Conservation (phyloP, 345 rosid species). For the Noccaea caerulescens region DNA sequence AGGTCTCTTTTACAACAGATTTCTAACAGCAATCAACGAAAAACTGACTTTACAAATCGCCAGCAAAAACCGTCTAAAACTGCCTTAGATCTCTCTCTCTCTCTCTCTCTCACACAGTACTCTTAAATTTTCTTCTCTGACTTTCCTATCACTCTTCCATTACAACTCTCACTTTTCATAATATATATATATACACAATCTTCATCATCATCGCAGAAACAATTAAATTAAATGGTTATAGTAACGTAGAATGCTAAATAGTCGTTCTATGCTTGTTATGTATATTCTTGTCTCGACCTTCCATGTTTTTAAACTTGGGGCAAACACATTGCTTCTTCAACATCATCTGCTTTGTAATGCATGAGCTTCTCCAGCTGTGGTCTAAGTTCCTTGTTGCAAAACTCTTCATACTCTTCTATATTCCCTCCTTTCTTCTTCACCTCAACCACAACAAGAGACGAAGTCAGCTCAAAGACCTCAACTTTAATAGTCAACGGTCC, state of each 20-base stretch:
- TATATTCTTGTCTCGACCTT: conserved; percentile 42
- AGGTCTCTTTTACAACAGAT: conserved; percentile 26
- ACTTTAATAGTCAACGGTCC: conserved; percentile 67
- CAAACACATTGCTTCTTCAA: conserved; percentile 43
- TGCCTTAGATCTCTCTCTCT: conserved; percentile 29
- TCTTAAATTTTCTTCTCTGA: conserved; percentile 27
- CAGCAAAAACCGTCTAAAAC: conserved; percentile 43
- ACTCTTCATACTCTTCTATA: conserved; percentile 79
- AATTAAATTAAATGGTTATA: conserved; percentile 5
- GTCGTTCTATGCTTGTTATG: conserved; percentile 29
- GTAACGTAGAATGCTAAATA: conserved; percentile 37
- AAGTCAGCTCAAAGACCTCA: conserved; percentile 68
- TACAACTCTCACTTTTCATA: conserved; percentile 38
- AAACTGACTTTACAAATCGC: conserved; percentile 37
- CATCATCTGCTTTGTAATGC: conserved; percentile 53
- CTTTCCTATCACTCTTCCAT: conserved; percentile 40
- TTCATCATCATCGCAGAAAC: conserved; percentile 19
- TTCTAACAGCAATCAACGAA: conserved; percentile 32
- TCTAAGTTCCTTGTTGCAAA: conserved; percentile 71
- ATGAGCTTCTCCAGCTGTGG: conserved; percentile 74
- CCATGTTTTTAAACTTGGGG: conserved; percentile 37
- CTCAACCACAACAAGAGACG: conserved; percentile 73
- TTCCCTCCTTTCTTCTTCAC: conserved; percentile 97
- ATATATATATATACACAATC: conserved; percentile 12
- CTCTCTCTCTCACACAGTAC: neutral